Conservation (phyloP, 1,139 yeast genomes). For the Debaryomyces singareniensis region DNA sequence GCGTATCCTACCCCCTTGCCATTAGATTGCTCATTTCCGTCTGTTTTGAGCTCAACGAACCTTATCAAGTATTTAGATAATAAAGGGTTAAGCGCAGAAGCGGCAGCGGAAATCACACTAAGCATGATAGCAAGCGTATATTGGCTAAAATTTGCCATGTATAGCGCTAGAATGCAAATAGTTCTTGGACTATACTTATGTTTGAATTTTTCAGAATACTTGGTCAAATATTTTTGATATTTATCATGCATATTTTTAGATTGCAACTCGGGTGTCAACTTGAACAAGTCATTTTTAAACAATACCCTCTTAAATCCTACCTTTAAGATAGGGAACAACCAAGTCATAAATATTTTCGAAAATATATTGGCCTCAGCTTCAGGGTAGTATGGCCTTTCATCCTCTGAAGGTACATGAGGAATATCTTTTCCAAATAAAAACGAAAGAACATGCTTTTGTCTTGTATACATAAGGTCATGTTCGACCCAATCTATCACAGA, state of each 20-base stretch:
- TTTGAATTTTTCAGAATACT: background rate
- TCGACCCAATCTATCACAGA: too few relatives aligned
- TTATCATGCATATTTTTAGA: constrained; percentile 22
- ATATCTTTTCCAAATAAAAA: constrained; percentile 25
- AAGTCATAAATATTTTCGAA: constrained; percentile 41
- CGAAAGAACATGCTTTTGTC: constrained; percentile 27
- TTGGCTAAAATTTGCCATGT: constrained; percentile 1
- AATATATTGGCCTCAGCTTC: constrained; percentile 25
- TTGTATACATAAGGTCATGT: too few relatives aligned
- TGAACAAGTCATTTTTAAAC: constrained; percentile 39
- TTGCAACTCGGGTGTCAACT: constrained; percentile 29
- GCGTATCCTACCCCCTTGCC: constrained; percentile 35
- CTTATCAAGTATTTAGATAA: constrained; percentile 35
- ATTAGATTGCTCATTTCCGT: constrained; percentile 15
- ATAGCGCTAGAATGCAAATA: constrained; percentile 1
- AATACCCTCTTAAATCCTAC: constrained; percentile 49
- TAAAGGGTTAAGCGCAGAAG: constrained; percentile 47
- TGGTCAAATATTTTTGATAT: background rate
- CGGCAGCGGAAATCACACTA: constrained; percentile 38
- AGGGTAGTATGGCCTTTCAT: constrained; percentile 37
- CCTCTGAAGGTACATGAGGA: constrained; percentile 31
- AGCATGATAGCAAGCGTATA: constrained; percentile 20
- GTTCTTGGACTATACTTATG: background rate
- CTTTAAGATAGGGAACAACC: constrained; percentile 41
- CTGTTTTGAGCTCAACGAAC: constrained; percentile 27